phyloP scores from a whole-genome alignment of 768 basidiomycete species.

The Terana coerulea region DNA sequence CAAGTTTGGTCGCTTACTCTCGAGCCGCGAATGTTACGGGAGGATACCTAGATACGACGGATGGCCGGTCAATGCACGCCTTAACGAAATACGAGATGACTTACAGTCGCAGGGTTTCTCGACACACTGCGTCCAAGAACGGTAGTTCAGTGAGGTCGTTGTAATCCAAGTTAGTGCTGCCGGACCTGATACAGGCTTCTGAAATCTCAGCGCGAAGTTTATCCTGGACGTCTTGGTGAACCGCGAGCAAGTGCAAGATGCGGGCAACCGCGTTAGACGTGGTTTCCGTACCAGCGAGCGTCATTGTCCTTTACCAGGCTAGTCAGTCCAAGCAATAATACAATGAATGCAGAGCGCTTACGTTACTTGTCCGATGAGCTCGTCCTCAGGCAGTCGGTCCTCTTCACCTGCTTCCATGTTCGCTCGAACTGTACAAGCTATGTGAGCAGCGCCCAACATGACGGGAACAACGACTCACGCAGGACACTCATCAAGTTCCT shows the following conservation, averaged over 20 bases:
- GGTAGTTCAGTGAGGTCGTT: conserved; percentile 24
- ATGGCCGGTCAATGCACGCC: background rate
- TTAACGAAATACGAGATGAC: background rate
- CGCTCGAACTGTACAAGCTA: conserved; percentile 15
- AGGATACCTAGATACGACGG: conserved; percentile 29
- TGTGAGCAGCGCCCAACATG: background rate
- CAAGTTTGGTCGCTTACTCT: conserved; percentile 8
- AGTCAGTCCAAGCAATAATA: background rate
- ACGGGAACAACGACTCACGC: conserved; percentile 13
- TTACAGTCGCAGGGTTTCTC: conserved; percentile 23
- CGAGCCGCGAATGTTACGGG: conserved; percentile 39
- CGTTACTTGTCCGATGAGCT: conserved; percentile 25
- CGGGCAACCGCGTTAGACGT: conserved; percentile 27
- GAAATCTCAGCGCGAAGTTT: conserved; percentile 25
- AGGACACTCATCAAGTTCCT: conserved; percentile 28
- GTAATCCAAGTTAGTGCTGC: conserved; percentile 17
- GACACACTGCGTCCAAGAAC: conserved; percentile 27
- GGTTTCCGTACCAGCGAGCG: conserved; percentile 25
- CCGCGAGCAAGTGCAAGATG: conserved; percentile 22
- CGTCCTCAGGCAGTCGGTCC: conserved; percentile 23
- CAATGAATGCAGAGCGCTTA: conserved; percentile 6
- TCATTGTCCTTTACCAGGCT: conserved; percentile 14
- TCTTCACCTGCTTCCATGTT: conserved; percentile 18
- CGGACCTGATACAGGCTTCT: conserved; percentile 5
- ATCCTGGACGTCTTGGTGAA: conserved; percentile 24